phyloP scores from a whole-genome alignment of 2,329 filamentous ascomycete species.

The Botrytis fragariae region DNA sequence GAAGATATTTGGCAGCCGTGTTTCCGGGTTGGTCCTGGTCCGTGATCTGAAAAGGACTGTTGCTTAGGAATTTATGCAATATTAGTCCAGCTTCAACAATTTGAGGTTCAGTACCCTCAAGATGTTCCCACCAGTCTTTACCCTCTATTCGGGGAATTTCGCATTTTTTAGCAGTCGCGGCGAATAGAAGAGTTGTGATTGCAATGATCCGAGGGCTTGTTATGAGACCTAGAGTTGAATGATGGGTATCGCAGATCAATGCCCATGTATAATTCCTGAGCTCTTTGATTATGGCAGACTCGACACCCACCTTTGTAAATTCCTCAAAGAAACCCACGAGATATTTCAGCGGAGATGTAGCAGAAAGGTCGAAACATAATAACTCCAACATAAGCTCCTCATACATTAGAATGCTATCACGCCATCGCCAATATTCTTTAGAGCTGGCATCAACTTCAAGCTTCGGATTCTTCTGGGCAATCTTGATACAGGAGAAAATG shows the following conservation, averaged over 20 bases:
- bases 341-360: slow-evolving; percentile 82
- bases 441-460: slow-evolving; percentile 93
- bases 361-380: slow-evolving; percentile 88
- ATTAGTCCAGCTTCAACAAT: slow-evolving; percentile 72
- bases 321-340: slow-evolving; percentile 78
- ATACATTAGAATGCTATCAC: slow-evolving; percentile 86
- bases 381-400: slow-evolving; percentile 91
- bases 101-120: slow-evolving; percentile 68
- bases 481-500: slow-evolving; percentile 88
- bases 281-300: slow-evolving; percentile 48
- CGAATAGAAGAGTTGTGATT: slow-evolving; percentile 82
- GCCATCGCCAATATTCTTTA: slow-evolving; percentile 98
- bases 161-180: slow-evolving; percentile 69
- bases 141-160: slow-evolving; percentile 71
- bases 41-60: slow-evolving; percentile 50
- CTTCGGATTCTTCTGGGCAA: slow-evolving; percentile 90
- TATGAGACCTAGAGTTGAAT: slow-evolving; percentile 80
- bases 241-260: slow-evolving; percentile 86
- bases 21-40: slow-evolving; percentile 12
- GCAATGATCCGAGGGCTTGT: slow-evolving; percentile 79
- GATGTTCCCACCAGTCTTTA: slow-evolving; percentile 81
- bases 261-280: slow-evolving; percentile 87
- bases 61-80: slow-evolving; percentile 66
- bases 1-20: slow-evolving; percentile 18
- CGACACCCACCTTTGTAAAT: slow-evolving; percentile 70